Conservation (phyloP, 2,329 filamentous ascomycete species). For the Cladobotryum protrusum region DNA sequence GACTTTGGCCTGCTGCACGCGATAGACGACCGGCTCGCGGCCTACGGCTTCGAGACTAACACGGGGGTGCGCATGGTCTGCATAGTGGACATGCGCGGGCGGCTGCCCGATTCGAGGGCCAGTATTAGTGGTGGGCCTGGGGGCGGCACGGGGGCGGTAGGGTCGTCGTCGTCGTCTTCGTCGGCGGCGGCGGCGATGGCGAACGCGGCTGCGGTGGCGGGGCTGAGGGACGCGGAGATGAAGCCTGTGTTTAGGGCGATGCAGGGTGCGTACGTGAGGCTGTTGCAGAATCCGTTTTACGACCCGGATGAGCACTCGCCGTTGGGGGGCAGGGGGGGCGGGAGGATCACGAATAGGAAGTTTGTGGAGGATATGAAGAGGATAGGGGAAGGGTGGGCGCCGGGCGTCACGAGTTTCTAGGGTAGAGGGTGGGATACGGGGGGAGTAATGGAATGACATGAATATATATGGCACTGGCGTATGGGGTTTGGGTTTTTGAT, state of each 20-base stretch:
- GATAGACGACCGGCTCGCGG: slow-evolving; percentile 84
- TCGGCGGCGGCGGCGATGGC: slow-evolving; percentile 6
- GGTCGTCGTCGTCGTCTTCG: background rate
- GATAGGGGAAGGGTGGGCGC: slow-evolving; percentile 80
- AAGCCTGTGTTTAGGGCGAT: slow-evolving; percentile 86
- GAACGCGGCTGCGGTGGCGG: slow-evolving; percentile 38
- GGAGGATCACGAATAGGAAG: slow-evolving; percentile 71
- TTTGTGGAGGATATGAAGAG: slow-evolving; percentile 78
- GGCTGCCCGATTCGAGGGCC: slow-evolving; percentile 37
- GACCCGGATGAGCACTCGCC: slow-evolving; percentile 78
- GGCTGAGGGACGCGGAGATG: slow-evolving; percentile 78
- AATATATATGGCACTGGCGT: too few species aligned
- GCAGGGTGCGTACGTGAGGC: slow-evolving; percentile 82
- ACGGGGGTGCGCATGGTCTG: slow-evolving; percentile 88
- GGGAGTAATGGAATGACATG: background rate
- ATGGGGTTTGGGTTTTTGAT: background rate
- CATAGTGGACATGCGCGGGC: slow-evolving; percentile 83
- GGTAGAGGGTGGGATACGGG: slow-evolving; percentile 19
- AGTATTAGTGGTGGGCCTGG: background rate
- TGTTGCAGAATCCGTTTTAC: slow-evolving; percentile 94
- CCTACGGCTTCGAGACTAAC: slow-evolving; percentile 95
- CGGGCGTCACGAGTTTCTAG: slow-evolving; percentile 60
- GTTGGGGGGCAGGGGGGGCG: slow-evolving; percentile 44
- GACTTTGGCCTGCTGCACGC: slow-evolving; percentile 90
- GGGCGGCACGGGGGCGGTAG: background rate